Conservation (phyloP, 306 rosid genomes). For the Ormosia emarginata region DNA sequence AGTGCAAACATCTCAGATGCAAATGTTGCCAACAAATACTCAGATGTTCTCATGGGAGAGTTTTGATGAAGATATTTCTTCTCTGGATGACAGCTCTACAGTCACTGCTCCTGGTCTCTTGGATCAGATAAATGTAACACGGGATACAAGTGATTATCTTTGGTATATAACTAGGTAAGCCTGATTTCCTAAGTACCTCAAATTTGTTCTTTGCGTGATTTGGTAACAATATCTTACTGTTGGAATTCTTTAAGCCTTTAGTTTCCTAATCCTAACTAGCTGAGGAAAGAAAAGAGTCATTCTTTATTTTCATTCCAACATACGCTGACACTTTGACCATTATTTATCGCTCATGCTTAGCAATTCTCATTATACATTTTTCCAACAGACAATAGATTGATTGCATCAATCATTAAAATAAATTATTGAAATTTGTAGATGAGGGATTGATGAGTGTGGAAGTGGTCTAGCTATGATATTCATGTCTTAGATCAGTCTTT, state of each 20-base stretch:
- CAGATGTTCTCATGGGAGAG: conserved; percentile 64
- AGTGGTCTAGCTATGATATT: neutral
- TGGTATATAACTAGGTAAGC: conserved; percentile 86
- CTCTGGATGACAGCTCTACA: conserved; percentile 60
- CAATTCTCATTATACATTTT: neutral
- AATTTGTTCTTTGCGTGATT: neutral
- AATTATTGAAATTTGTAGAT: neutral
- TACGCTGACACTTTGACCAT: too few relatives aligned
- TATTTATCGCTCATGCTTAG: too few relatives aligned
- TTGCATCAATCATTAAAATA: neutral
- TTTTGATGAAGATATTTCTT: conserved; percentile 57
- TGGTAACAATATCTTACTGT: neutral
- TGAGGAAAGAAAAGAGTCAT: neutral
- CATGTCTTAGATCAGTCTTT: neutral
- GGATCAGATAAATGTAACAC: conserved; percentile 79
- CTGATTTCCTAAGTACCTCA: neutral
- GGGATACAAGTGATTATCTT: conserved; percentile 75
- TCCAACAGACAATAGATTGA: neutral
- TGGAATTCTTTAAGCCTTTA: neutral
- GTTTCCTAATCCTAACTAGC: neutral
- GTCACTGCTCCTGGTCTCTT: conserved; percentile 63
- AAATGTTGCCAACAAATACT: conserved; percentile 69
- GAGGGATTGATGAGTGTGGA: neutral
- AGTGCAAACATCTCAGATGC: conserved; percentile 82
- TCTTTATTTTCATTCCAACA: too few relatives aligned